phyloP scores from a whole-genome alignment of 169 alveolate genomes.

The Plasmodium falciparum region DNA sequence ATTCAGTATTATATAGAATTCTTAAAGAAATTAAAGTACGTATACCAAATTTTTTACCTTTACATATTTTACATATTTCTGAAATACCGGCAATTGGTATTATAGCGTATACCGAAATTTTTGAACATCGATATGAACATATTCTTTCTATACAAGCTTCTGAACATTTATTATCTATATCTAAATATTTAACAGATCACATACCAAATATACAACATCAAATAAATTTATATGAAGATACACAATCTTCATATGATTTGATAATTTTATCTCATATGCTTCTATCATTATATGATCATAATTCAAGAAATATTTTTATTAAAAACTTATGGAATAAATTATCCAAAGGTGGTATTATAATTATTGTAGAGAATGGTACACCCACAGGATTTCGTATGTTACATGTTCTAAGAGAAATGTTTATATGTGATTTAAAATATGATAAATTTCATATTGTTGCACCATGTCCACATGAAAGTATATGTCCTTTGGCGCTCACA shows the following conservation, averaged over 20 bases:
- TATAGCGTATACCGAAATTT: slow-evolving; percentile 56
- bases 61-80: neutral
- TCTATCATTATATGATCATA: slow-evolving; percentile 41
- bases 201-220: slow-evolving; percentile 79
- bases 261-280: slow-evolving; percentile 78
- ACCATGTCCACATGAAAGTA: slow-evolving; percentile 93
- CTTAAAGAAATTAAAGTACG: slow-evolving; percentile 81
- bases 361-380: slow-evolving; percentile 90
- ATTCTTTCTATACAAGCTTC: slow-evolving; percentile 82
- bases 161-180: slow-evolving; percentile 78
- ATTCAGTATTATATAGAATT: slow-evolving; percentile 85
- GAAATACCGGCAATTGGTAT: slow-evolving; percentile 66
- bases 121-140: slow-evolving; percentile 53
- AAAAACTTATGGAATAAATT: slow-evolving; percentile 83
- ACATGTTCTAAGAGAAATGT: slow-evolving; percentile 89
- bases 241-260: slow-evolving; percentile 64
- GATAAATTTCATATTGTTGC: slow-evolving; percentile 86
- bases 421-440: slow-evolving; percentile 86
- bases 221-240: slow-evolving; percentile 78
- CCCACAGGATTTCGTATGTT: slow-evolving; percentile 93
- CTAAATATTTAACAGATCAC: slow-evolving; percentile 75
- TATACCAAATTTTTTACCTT: slow-evolving; percentile 68
- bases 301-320: slow-evolving; percentile 78
- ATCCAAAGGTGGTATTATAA: slow-evolving; percentile 78
- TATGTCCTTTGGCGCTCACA: slow-evolving; percentile 91